Evolutionary conservation across 192 early-diverging fungal genomes (phyloP).

Genomic region (Powellomyces hirtus): DNA sequence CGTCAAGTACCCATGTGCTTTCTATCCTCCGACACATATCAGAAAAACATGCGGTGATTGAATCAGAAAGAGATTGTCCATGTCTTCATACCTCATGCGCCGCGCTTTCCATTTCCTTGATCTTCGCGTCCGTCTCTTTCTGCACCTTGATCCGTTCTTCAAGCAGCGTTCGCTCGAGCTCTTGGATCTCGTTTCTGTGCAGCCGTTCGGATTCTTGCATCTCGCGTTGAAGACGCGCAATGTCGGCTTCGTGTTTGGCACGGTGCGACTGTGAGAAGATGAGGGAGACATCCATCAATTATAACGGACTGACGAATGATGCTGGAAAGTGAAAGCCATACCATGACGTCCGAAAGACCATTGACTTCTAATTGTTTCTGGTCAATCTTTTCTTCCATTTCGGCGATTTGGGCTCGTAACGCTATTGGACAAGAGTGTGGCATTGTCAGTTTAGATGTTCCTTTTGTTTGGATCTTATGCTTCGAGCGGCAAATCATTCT

Average conservation of each 20-base stretch:
- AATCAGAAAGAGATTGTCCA: neutral
- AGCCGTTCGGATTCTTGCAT: conserved; percentile 41
- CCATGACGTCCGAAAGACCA: conserved; percentile 43
- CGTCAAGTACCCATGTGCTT: conserved; percentile 46
- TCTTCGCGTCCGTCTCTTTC: conserved; percentile 50
- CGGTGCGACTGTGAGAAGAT: conserved; percentile 30
- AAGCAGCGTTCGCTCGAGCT: conserved; percentile 42
- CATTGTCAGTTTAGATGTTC: too few relatives aligned
- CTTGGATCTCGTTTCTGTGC: conserved; percentile 33
- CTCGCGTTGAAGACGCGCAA: conserved; percentile 36
- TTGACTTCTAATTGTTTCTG: conserved; percentile 47
- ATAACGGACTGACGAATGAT: too few relatives aligned
- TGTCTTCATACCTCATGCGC: conserved; percentile 41
- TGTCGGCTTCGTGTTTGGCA: conserved; percentile 41
- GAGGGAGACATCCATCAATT: too few relatives aligned
- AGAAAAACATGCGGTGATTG: too few relatives aligned
- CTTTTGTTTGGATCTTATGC: too few relatives aligned
- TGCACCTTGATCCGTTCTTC: conserved; percentile 53
- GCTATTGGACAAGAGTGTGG: neutral
- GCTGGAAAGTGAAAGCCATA: too few relatives aligned
- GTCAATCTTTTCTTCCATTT: conserved; percentile 44
- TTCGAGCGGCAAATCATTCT: too few relatives aligned
- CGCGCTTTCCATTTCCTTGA: conserved; percentile 49
- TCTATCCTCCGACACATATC: too few relatives aligned
- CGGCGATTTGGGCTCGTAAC: conserved; percentile 4